Evolutionary conservation across 2,329 filamentous ascomycete species (phyloP).

Genomic region (Karstenula rhodostoma): DNA sequence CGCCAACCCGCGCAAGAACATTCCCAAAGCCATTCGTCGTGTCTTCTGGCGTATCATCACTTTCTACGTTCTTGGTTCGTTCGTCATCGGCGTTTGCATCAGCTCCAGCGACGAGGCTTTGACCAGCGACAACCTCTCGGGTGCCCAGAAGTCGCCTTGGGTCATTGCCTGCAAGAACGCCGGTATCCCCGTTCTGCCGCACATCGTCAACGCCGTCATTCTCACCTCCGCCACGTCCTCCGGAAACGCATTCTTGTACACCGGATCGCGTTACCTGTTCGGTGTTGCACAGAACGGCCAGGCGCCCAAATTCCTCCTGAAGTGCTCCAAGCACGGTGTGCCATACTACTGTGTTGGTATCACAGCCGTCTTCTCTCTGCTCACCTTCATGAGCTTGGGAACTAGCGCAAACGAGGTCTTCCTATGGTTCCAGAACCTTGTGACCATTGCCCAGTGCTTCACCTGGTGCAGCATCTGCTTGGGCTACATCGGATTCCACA

Average conservation of each 20-base stretch:
- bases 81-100: constrained; percentile 69
- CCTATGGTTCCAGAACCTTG: constrained; percentile 75
- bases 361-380: constrained; percentile 52
- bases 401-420: constrained; percentile 61
- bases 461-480: constrained; percentile 64
- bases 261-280: constrained; percentile 62
- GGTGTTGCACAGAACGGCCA: constrained; percentile 59
- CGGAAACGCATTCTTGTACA: constrained; percentile 71
- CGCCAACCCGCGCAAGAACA: constrained; percentile 49
- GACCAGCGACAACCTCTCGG: constrained; percentile 52
- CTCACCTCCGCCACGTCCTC: constrained; percentile 76
- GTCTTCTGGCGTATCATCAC: constrained; percentile 64
- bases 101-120: constrained; percentile 62
- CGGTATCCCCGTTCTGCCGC: constrained; percentile 71
- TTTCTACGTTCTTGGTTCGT: constrained; percentile 62
- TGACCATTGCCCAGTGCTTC: constrained; percentile 64
- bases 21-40: constrained; percentile 63
- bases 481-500: constrained; percentile 66
- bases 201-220: constrained; percentile 79
- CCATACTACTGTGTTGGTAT: constrained; percentile 50
- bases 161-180: constrained; percentile 75
- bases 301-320: constrained; percentile 61
- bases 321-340: constrained; percentile 56
- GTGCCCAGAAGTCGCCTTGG: constrained; percentile 48
- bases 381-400: constrained; percentile 61